These are phyloP conservation scores for Phytopythium cucurbitacearum DNA, from an alignment of 352 stramenopile species.

Conservation along the genomic window DNA sequence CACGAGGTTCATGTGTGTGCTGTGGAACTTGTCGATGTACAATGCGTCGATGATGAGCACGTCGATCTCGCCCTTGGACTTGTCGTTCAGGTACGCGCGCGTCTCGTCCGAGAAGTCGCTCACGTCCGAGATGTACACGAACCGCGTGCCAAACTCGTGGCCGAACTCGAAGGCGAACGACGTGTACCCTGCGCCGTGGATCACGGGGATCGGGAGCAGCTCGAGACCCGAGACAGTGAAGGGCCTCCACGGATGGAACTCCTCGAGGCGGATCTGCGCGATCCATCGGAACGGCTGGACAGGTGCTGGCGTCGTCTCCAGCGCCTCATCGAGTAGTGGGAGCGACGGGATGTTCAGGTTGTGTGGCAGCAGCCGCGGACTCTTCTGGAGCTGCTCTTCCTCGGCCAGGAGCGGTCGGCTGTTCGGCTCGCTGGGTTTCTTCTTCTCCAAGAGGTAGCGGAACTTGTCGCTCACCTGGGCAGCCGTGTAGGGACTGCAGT, in stretches of 20 bases:
- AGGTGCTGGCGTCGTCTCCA: conserved; percentile 9
- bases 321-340: too few relatives aligned
- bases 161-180: conserved; percentile 84
- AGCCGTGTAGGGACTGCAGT: conserved; percentile 58
- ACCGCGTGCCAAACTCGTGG: conserved; percentile 46
- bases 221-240: conserved; percentile 46
- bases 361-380: not conserved
- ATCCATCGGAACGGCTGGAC: conserved; percentile 68
- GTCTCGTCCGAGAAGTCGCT: conserved; percentile 68
- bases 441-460: conserved; percentile 66
- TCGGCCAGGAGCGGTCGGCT: not conserved
- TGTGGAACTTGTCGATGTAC: conserved; percentile 69
- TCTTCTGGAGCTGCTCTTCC: not conserved
- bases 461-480: conserved; percentile 66
- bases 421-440: conserved; percentile 9
- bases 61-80: conserved; percentile 52
- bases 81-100: conserved; percentile 49
- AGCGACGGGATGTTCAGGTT: too few relatives aligned
- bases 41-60: conserved; percentile 82
- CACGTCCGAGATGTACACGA: conserved; percentile 89
- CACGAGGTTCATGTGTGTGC: conserved; percentile 82
- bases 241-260: conserved; percentile 43
- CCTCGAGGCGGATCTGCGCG: conserved; percentile 64
- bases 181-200: conserved; percentile 76
- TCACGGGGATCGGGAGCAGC: conserved; percentile 71